Evolutionary conservation across 2,329 filamentous ascomycete species (phyloP), one percentile per base, ranked within the genome.

Genomic region (Pochonia chlamydosporia): DNA sequence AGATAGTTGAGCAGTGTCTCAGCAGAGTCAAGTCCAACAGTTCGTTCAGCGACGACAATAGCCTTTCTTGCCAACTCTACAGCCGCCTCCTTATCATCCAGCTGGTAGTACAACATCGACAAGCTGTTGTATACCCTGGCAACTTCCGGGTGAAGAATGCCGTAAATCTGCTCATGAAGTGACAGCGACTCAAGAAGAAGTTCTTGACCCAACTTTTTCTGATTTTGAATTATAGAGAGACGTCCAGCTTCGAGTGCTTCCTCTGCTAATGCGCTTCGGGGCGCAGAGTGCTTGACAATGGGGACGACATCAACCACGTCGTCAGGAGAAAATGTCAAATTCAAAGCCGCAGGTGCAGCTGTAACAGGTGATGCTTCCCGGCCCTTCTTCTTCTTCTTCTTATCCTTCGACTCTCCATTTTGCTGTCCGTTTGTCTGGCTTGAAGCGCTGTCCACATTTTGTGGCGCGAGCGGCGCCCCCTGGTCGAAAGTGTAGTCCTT

Each of bases 131-230:
- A 99, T 24, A 95, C 87, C 54, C 91, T 84, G 40, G 92, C 93
- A 50, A 97, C 92, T 69, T 99, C 93, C 1, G 93, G 91, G 64
- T 99, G 93, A 23, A 99, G 77, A 48, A 97, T 95, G 51, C 93
- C 93, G 61, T 99, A 99, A 56, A 99, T 97, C 68, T 99, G 93
- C 74, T 99, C 93, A 61, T 99, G 92, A 37, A 99, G 75, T 40
- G 93, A 96, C 51, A 99, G 73, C 31, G 91, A 96, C 68, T 99
- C 93, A n/a, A 97, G 74, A 25, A 99, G 79, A 48, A 99, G 79
- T 67, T 99, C 93, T 68, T 96, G 91, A 35, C 93, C 93, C 40
- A 99, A 81, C 69, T 96, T 93, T 71, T 88, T 92, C 73, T 99
- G 90, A 63, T 89, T 86, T 64, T 97, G 92, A 58, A 93, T 82